Evolutionary conservation across 163 green algal species (phyloP).

Genomic region (Trebouxiophyceae sp.): DNA sequence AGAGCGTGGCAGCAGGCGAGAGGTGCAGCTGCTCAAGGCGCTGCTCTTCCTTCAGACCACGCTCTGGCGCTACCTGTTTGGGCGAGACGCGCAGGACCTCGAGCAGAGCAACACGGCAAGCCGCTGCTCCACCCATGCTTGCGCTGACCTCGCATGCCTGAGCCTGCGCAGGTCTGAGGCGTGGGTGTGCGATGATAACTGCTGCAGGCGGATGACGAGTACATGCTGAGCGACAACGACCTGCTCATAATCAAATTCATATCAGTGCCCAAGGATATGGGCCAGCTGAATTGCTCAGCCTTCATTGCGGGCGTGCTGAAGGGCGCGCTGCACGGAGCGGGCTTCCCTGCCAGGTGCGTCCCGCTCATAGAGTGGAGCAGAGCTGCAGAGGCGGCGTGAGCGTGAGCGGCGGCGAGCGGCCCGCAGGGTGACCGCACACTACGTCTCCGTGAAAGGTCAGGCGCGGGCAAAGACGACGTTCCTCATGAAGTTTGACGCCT

Average conservation of each 20-base stretch:
- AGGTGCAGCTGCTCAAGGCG: slow-evolving; percentile 63
- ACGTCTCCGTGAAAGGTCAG: slow-evolving; percentile 48
- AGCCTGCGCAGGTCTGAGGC: not conserved
- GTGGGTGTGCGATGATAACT: not conserved
- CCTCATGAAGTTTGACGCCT: slow-evolving; percentile 79
- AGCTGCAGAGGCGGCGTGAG: no score
- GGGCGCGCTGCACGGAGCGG: slow-evolving; percentile 77
- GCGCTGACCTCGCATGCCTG: not conserved
- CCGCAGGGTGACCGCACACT: slow-evolving; percentile 78
- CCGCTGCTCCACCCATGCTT: not conserved
- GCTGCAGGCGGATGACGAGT: slow-evolving; percentile 88
- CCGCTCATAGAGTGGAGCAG: not conserved
- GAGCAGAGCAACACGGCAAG: slow-evolving; percentile 71
- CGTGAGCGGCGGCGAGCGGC: no score
- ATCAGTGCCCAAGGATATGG: slow-evolving; percentile 84
- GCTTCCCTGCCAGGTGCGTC: slow-evolving; percentile 74
- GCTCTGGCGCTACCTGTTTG: slow-evolving; percentile 83
- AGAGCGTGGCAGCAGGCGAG: slow-evolving; percentile 45
- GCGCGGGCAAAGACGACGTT: slow-evolving; percentile 66
- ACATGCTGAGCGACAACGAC: slow-evolving; percentile 94
- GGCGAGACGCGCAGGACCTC: slow-evolving; percentile 59
- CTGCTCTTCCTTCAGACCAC: slow-evolving; percentile 76
- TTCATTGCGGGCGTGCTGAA: slow-evolving; percentile 89
- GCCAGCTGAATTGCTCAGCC: slow-evolving; percentile 75
- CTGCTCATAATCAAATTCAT: slow-evolving; percentile 82